Evolutionary conservation across 495 filamentous ascomycete genomes (phyloP), one percentile per base, ranked within the genome.

Genomic region (Aspergillus panamensis): DNA sequence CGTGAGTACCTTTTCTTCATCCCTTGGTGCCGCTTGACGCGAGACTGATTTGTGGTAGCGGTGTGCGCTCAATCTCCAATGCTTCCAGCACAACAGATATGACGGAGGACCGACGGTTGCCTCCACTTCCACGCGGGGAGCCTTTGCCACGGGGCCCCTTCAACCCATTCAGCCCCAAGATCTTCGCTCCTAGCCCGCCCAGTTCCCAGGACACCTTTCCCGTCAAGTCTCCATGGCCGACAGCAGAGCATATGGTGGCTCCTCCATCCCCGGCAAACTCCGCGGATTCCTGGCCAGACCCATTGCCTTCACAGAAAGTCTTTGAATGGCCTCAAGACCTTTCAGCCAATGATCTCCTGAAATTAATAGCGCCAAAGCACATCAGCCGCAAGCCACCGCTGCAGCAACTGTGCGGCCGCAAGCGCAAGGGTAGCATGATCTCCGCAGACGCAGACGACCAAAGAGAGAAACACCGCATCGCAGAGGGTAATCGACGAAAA

Each of bases 401-500:
- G 25, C 76, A 78, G 66, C 75, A 78, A 52, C 65, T 76, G 12
- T 77, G 74, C 53, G 74, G 73, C 31, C 74, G 74, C 13, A 78
- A 78, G 67, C 74, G 76, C 51, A 78, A 77, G 66, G 67, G 67
- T n/a, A 75, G 70, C 56, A 52, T 68, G 35, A 61, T 67, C 50
- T 70, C 69, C 8, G 61, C 55, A 3, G 76, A 77, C 40, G 62
- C 62, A 8, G 74, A 76, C 55, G 74, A 75, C 54, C 74, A 77
- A 65, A 68, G 74, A 7, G 74, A 77, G 58, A 78, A 77, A 65
- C 76, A 78, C 59, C 72, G 76, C 21, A 74, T 77, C 29, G 76
- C 76, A 7, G 76, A 78, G 61, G 76, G 73, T 33, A 77, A 77
- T 54, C 68, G 76, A 20, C 72, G 76, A 25, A 76, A 77, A 62